Conservation (phyloP, 2,329 filamentous ascomycete genomes). For the Cryoendolithus antarcticus region DNA sequence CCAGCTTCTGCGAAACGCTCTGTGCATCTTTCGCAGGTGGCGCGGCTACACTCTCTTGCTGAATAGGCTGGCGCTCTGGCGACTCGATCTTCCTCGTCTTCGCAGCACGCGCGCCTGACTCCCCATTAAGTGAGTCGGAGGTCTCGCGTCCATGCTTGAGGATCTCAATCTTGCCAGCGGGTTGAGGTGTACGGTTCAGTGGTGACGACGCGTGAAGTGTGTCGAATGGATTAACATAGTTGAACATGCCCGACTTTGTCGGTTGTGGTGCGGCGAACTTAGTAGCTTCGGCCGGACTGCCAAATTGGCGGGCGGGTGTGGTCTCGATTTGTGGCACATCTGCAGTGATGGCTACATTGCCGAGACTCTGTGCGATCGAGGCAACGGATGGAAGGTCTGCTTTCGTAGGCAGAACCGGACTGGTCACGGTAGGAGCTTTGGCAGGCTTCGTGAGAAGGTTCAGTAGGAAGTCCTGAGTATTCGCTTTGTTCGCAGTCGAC, state of each 20-base stretch:
- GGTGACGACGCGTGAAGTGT: constrained; percentile 55
- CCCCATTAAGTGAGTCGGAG: constrained; percentile 19
- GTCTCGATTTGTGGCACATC: constrained; percentile 15
- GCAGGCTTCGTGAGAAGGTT: constrained; percentile 63
- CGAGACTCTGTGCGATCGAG: constrained; percentile 33
- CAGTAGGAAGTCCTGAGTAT: constrained; percentile 76
- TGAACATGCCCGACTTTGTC: constrained; percentile 42
- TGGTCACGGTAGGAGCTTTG: constrained; percentile 3
- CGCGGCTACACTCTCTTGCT: constrained; percentile 4
- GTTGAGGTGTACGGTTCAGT: constrained; percentile 43
- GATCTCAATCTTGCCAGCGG: constrained; percentile 30
- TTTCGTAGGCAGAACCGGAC: too few species aligned
- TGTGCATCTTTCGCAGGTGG: constrained; percentile 29
- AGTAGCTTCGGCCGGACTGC: constrained; percentile 15
- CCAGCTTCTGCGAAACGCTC: constrained; percentile 59
- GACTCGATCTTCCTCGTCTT: constrained; percentile 26
- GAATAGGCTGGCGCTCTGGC: constrained; percentile 7
- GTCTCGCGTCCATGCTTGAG: constrained; percentile 33
- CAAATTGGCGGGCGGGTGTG: constrained; percentile 18
- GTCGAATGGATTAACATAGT: constrained; percentile 62
- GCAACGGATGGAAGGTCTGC: constrained; percentile 20
- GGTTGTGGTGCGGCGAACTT: constrained; percentile 29
- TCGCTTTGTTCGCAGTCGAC: constrained; percentile 32
- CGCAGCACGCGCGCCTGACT: constrained; percentile 16
- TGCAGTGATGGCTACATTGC: constrained; percentile 30